These are phyloP conservation scores for Cryomyces antarcticus DNA, from an alignment of 495 filamentous ascomycete genomes.

Conservation along the genomic window DNA sequence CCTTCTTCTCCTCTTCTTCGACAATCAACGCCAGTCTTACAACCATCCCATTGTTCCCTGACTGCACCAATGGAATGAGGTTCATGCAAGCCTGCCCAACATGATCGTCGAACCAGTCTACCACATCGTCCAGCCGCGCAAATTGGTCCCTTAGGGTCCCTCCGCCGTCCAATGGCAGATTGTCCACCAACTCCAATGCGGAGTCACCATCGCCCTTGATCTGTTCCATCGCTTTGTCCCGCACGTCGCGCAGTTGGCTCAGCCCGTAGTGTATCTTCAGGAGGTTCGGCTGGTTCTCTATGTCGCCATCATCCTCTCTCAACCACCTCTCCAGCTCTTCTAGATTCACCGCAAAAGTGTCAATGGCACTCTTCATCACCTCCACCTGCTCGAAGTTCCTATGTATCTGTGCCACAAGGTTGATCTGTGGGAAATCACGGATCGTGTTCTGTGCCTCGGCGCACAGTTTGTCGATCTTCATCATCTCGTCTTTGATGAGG, in stretches of 20 bases:
- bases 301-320: conserved; percentile 59
- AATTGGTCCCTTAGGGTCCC: conserved; percentile 77
- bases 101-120: conserved; percentile 92
- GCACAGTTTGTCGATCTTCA: conserved; percentile 94
- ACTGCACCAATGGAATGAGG: conserved; percentile 64
- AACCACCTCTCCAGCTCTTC: conserved; percentile 54
- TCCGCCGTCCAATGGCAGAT: conserved; percentile 32
- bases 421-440: conserved; percentile 90
- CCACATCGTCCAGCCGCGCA: conserved; percentile 60
- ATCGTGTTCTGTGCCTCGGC: conserved; percentile 93
- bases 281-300: conserved; percentile 82
- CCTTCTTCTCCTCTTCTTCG: conserved; percentile 87
- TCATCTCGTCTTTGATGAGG: conserved; percentile 89
- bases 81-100: conserved; percentile 74
- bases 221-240: conserved; percentile 91
- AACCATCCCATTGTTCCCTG: conserved; percentile 70
- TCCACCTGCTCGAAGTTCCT: conserved; percentile 83
- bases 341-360: conserved; percentile 61
- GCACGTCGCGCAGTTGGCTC: conserved; percentile 75
- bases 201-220: conserved; percentile 13
- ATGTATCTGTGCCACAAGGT: conserved; percentile 79
- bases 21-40: conserved; percentile 81
- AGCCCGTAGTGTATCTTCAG: conserved; percentile 76
- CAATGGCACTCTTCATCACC: conserved; percentile 74
- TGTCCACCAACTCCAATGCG: conserved; percentile 20